Base-by-base conservation (phyloP, 139 green algal species). In the Chlorella sp. region DNA sequence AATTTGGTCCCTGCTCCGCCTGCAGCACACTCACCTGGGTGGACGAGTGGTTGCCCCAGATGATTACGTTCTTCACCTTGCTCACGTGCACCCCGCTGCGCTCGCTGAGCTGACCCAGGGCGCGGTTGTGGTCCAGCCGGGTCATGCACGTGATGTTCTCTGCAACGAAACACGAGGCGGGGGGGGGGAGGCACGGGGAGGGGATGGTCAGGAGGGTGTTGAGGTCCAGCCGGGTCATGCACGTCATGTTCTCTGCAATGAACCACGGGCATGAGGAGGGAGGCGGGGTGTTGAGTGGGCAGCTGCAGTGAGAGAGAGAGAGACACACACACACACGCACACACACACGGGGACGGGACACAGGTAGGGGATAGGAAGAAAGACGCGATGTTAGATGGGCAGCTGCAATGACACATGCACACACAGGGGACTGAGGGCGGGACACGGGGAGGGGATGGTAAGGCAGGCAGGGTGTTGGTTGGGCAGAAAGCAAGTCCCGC, bases 21-120 rank as follows among this genome's bases (percentile, higher is more conserved):
- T n/a, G n/a, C n/a, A n/a, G n/a, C 12, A 3, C 30, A 1, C 34
- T n/a, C 37, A 83, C 77, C 77, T 83, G 97, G 39, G 97, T 98
- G 79, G 92, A 96, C 21, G 93, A 97, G 94, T 99, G 97, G 94
- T 99, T 99, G 90, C 97, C 97, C 97, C 97, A 99, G 92, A 99
- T 99, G 92, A 98, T 99, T 30, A 96, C 95, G 90, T 99, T 99
- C 77, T 95, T 95, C 12, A 99, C 98, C 21, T 95, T 91, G 34
- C 85, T 93, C 30, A 97, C 94, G 64, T 96, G 94, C 18, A 92
- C 88, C 22, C 93, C 94, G 2, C 91, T 89, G 42, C 94, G 93
- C 92, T 98, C 95, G 0, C 95, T 89, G 15, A 99, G 90, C 96
- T 98, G 96, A 21, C 95, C 97, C 73, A 99, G 91, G 1, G 97